Conservation (phyloP, 768 basidiomycete species). For the Zangia roseola region DNA sequence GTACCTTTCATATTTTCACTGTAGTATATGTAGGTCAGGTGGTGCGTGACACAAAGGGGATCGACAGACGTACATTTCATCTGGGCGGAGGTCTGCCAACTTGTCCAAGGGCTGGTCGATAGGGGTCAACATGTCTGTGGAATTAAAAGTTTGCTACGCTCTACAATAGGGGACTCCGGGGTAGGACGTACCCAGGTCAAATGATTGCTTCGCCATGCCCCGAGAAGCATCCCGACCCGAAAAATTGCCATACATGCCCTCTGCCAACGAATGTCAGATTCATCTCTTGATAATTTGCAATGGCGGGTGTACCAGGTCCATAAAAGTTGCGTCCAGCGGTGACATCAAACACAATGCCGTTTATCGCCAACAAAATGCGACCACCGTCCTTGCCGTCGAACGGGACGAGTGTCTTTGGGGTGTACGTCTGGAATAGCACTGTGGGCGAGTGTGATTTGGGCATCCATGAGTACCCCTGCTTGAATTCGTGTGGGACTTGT, state of each 20-base stretch:
- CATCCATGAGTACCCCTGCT: constrained; percentile 88
- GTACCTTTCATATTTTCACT: constrained; percentile 92
- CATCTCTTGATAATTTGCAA: not conserved
- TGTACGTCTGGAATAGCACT: constrained; percentile 74
- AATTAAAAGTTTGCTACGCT: not conserved
- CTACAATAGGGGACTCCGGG: not conserved
- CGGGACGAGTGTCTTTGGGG: constrained; percentile 68
- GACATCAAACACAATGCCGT: constrained; percentile 90
- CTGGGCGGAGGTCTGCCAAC: constrained; percentile 69
- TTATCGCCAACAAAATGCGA: constrained; percentile 84
- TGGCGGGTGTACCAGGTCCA: constrained; percentile 67
- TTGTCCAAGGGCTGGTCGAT: constrained; percentile 85
- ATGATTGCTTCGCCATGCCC: constrained; percentile 98
- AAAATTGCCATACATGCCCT: constrained; percentile 97
- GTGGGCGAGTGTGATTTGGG: constrained; percentile 80
- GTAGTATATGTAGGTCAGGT: not conserved
- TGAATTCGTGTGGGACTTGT: constrained; percentile 65
- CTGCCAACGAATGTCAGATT: constrained; percentile 38
- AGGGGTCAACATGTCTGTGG: constrained; percentile 84
- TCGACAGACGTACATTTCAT: constrained; percentile 70
- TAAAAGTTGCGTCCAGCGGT: constrained; percentile 89
- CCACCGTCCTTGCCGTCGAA: constrained; percentile 65
- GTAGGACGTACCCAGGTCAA: constrained; percentile 71
- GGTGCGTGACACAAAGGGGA: not conserved
- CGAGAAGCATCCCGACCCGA: constrained; percentile 94